Evolutionary conservation across 805 yeast genomes (phyloP), one percentile per base, ranked within the genome.

Genomic region (Saccharomycopsis synnaedendra): DNA sequence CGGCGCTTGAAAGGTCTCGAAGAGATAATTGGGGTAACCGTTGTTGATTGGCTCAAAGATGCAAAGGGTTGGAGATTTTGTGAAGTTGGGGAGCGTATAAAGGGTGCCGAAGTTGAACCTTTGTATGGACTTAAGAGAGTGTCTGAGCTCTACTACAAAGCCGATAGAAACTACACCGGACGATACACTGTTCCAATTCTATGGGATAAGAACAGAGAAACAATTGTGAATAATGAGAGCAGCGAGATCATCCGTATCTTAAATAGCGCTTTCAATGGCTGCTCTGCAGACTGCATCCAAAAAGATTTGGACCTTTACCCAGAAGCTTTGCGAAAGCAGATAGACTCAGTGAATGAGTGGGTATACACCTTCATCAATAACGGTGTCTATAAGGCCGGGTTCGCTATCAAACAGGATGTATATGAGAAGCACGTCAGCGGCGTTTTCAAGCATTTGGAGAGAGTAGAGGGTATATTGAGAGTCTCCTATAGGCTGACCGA

Each of bases 341-440:
- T 89, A 57, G 95, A 89, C 59, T 86, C 76, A 47, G 59, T 87
- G 55, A 88, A 93, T 59, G 72, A 69, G 11, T 82, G 94, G 89
- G 75, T 85, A 38, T 89, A 89, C 63, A 85, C 83, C 58, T 75
- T 73, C 57, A 83, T 90, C 63, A 88, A 89, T 71, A 86, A 85
- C 60, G 97, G 96, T 37, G 97, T 89, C 39, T 90, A 90, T 71
- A 90, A 87, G 66, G 55, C 93, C 3, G 97, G 97, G 0, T 90
- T 89, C 64, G 86, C 96, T 4, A 78, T 87, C 7, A 73, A 73
- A 48, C 95, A 86, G 64, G 87, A 82, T 53, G 85, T 81, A 8
- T 89, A 89, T 60, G 90, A 85, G 54, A 67, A 67, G 46, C 82
- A 82, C 56, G 85, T 82, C 3, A 62, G 56, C 34, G 74, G 72